A percentile compares a stretch with the other conserved stretches of the same genome.
These are phyloP conservation scores for Sarcodon aspratus DNA, from an alignment of 768 basidiomycete genomes.

Conservation along the genomic window DNA sequence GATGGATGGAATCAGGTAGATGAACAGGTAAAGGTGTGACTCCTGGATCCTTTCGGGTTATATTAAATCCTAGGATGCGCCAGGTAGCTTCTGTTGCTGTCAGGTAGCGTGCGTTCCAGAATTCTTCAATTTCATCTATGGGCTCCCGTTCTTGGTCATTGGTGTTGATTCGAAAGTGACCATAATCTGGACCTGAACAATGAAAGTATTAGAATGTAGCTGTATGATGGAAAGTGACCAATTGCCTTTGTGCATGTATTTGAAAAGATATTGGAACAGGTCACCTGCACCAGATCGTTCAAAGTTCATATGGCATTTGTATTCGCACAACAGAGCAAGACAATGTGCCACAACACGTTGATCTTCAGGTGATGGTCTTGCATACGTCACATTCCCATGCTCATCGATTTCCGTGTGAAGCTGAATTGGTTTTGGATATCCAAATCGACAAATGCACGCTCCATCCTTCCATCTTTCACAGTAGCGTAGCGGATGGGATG, in stretches of 20 bases:
- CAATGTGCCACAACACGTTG: slow-evolving; percentile 20
- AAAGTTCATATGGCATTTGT: slow-evolving; percentile 26
- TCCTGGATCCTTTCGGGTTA: slow-evolving; percentile 21
- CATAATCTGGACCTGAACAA: slow-evolving; percentile 9
- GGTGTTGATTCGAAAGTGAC: slow-evolving; percentile 3
- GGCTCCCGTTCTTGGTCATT: neutral
- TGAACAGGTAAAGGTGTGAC: slow-evolving; percentile 25
- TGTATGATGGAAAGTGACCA: too few species aligned
- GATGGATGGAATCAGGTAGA: slow-evolving; percentile 4
- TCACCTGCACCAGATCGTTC: slow-evolving; percentile 18
- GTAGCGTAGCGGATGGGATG: neutral
- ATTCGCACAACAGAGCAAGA: slow-evolving; percentile 12
- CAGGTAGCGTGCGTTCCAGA: slow-evolving; percentile 20
- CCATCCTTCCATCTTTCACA: slow-evolving; percentile 5
- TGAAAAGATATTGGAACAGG: slow-evolving; percentile 27
- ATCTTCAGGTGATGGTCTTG: slow-evolving; percentile 14
- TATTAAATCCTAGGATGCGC: slow-evolving; percentile 23
- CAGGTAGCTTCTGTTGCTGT: slow-evolving; percentile 25
- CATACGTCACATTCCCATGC: slow-evolving; percentile 19
- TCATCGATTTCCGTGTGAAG: slow-evolving; percentile 14
- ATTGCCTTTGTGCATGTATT: slow-evolving; percentile 30
- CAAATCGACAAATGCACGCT: slow-evolving; percentile 11
- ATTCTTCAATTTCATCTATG: slow-evolving; percentile 25
- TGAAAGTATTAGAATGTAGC: neutral
- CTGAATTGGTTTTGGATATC: slow-evolving; percentile 10